Conservation (phyloP, 208 protist species). For the Acanthamoeba polyphaga region DNA sequence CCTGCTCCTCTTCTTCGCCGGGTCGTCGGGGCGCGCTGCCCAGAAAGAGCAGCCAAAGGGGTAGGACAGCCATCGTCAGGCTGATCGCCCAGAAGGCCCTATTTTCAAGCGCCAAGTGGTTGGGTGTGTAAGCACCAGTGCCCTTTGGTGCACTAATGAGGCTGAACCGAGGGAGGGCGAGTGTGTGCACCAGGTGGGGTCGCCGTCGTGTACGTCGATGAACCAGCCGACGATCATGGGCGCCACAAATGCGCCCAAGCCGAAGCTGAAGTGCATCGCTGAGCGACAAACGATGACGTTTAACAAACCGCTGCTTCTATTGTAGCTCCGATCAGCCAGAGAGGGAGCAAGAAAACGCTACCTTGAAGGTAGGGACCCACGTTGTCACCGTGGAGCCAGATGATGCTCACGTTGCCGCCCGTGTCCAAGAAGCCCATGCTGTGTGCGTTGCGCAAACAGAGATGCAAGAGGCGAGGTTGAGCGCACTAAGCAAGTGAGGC, state of each 20-base stretch:
- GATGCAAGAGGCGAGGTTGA: background rate
- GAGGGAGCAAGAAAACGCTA: background rate
- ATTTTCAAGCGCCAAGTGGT: background rate
- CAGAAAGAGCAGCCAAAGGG: constrained; percentile 57
- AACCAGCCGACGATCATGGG: constrained; percentile 68
- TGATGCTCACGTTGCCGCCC: constrained; percentile 71
- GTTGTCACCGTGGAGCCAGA: constrained; percentile 74
- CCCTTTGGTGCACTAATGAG: too few species aligned
- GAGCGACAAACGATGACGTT: background rate
- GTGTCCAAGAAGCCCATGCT: constrained; percentile 63
- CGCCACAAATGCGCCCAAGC: constrained; percentile 53
- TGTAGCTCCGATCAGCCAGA: too few species aligned
- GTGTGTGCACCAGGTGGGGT: background rate
- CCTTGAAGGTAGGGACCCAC: constrained; percentile 72
- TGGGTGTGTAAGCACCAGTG: too few species aligned
- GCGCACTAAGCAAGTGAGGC: too few species aligned
- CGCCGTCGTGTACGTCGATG: constrained; percentile 45
- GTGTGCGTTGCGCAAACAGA: background rate
- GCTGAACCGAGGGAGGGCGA: background rate
- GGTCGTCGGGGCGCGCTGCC: background rate
- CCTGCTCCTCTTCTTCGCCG: background rate
- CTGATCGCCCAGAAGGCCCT: constrained; percentile 71
- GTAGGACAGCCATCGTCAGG: background rate
- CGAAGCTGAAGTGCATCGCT: constrained; percentile 76
- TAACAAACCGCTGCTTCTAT: too few species aligned